A percentile compares a stretch with the other conserved stretches of the same genome.
These are phyloP conservation scores for Phaeolepiota aurea DNA, from an alignment of 768 basidiomycete species.

Conservation along the genomic window DNA sequence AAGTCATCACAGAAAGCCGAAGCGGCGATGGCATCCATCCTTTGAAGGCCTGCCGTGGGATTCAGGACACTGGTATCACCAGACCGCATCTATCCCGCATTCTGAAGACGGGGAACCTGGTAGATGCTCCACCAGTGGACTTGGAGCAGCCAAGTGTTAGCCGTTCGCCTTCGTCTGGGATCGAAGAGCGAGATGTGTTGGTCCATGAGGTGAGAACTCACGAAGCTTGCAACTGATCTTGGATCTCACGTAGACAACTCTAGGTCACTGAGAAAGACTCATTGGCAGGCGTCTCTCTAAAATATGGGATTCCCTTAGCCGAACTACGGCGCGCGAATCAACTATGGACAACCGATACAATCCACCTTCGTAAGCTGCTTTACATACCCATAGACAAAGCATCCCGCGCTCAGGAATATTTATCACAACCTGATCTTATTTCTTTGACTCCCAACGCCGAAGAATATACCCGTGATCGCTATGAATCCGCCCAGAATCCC, in stretches of 20 bases:
- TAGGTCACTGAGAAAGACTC: conserved; percentile 74
- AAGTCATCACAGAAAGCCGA: conserved; percentile 8
- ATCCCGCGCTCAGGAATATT: conserved; percentile 31
- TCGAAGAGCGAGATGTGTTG: conserved; percentile 44
- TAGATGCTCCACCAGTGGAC: conserved; percentile 15
- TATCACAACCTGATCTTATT: conserved; percentile 16
- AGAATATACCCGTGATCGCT: conserved; percentile 5
- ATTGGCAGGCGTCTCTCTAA: conserved; percentile 79
- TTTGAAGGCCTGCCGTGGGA: conserved; percentile 13
- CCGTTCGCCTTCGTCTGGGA: conserved; percentile 6
- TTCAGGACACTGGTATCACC: conserved; percentile 25
- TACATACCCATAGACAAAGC: conserved; percentile 70
- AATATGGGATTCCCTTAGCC: conserved; percentile 79
- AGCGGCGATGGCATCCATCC: conserved; percentile 11
- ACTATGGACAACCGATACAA: conserved; percentile 88
- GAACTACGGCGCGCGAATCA: conserved; percentile 85
- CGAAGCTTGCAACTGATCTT: not conserved
- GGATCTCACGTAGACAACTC: not conserved
- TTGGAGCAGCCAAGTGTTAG: conserved; percentile 11
- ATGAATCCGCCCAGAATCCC: not conserved
- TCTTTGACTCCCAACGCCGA: conserved; percentile 15
- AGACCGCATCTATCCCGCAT: conserved; percentile 31
- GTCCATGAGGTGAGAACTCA: conserved; percentile 42
- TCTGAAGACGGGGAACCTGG: conserved; percentile 20
- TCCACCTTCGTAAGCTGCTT: conserved; percentile 78